Conservation (phyloP, 768 basidiomycete genomes). For the Lactarius evosmus region DNA sequence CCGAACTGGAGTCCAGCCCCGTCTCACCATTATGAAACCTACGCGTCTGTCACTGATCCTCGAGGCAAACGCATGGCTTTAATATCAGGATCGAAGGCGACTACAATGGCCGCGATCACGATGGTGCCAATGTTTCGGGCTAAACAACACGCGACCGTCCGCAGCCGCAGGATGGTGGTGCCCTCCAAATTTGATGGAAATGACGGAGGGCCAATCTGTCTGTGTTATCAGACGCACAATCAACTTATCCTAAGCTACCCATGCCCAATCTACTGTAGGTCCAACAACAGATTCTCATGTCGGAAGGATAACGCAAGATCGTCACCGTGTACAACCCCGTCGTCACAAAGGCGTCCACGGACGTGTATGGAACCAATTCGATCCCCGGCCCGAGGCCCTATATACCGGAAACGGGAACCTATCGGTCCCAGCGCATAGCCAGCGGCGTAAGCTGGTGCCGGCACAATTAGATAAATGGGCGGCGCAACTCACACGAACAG, state of each 20-base stretch:
- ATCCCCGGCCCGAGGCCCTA: not conserved
- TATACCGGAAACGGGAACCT: too few relatives aligned
- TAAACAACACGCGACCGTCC: not conserved
- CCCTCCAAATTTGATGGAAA: not conserved
- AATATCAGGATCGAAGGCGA: not conserved
- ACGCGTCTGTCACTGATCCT: constrained; percentile 16
- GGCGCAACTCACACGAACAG: not conserved
- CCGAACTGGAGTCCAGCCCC: constrained; percentile 6
- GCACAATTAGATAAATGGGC: not conserved
- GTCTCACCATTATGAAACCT: constrained; percentile 14
- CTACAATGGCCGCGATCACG: not conserved
- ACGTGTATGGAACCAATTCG: not conserved
- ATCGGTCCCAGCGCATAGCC: constrained; percentile 2
- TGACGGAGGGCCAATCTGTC: not conserved
- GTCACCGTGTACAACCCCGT: too few relatives aligned
- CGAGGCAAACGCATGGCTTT: constrained; percentile 22
- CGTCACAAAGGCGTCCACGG: not conserved
- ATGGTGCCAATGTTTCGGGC: not conserved
- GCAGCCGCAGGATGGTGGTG: constrained; percentile 11
- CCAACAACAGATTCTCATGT: not conserved
- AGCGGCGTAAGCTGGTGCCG: not conserved
- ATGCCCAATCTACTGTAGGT: constrained; percentile 1
- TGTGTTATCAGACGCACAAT: constrained; percentile 19
- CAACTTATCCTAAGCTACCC: not conserved
- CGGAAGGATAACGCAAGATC: not conserved